Percentiles rank a stretch among this genome's conserved stretches.
Evolutionary conservation across 2,329 filamentous ascomycete species (phyloP).

Genomic region (Cercospora brassicicola): DNA sequence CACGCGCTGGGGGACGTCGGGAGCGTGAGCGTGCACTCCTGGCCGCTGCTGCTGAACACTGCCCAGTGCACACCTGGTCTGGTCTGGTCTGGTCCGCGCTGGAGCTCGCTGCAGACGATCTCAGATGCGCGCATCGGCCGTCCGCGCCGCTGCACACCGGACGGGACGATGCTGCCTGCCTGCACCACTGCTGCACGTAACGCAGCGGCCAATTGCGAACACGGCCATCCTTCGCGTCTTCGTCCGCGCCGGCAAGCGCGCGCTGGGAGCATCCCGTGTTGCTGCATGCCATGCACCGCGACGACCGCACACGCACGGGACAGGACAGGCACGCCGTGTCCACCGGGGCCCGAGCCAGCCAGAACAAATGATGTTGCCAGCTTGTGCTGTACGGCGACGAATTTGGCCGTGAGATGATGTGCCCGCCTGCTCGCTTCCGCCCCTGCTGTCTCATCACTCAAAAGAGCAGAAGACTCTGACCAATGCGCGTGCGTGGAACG

Average conservation of each 20-base stretch:
- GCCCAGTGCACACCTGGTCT: too few relatives aligned
- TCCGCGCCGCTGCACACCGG: conserved; percentile 3
- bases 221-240: neutral
- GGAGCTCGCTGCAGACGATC: neutral
- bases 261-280: neutral
- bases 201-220: neutral
- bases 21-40: neutral
- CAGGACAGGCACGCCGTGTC: neutral
- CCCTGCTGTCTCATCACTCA: conserved; percentile 3
- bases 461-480: neutral
- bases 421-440: neutral
- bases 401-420: neutral
- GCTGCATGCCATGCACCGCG: neutral
- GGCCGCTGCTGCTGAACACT: neutral
- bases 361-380: neutral
- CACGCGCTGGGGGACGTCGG: neutral
- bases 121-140: neutral
- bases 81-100: neutral
- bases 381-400: neutral
- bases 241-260: neutral
- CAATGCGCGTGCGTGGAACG: neutral
- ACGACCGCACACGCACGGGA: neutral
- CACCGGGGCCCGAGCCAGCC: neutral
- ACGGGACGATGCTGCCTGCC: neutral
- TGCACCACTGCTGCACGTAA: neutral